Evolutionary conservation across 1,284 basidiomycete genomes (phyloP), one percentile per base, ranked within the genome.

Genomic region (Stygiomarasmius scandens): DNA sequence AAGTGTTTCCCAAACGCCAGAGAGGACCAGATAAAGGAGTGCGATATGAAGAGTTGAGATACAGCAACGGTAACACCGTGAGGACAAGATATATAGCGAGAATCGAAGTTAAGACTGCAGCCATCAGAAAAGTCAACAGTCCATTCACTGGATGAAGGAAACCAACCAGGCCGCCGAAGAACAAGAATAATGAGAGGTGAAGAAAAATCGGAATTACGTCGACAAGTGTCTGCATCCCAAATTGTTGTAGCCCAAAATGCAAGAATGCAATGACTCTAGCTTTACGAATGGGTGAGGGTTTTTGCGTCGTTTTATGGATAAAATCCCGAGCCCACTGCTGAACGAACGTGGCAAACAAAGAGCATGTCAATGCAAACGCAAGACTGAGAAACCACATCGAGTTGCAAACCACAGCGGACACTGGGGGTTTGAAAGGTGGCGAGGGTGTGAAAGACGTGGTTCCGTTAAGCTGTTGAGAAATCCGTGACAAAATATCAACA

Each of bases 121-220:
- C 16, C 1, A 41, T 24, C 10, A 59, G n/a, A 8, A 9, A 11
- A 9, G 32, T 25, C 14, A 59, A 22, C 9, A 34, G 32, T 2
- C 3, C 20, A 38, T 55, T 54, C 19, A 54, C 25, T 16, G 47
- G 57, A 36, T 11, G 22, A 14, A 58, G 46, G 34, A 58, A 58
- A 1, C 46, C 23, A 23, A 55, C 32, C 24, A 58, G 38, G 14
- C 57, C 57, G 5, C 12, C 51, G 32, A 60, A 56, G 51, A 60
- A 60, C 11, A 60, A 36, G 16, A 60, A 47, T 11, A 60, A 45
- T 6, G 58, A 60, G 12, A 49, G 19, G 58, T 60, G 58, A 8
- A 60, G 47, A 19, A 60, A 50, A 9, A 60, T 29, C 14, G 58
- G 58, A 20, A 60, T 56, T 16, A 49, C 43, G 9, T 56, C 58